These are phyloP conservation scores for Ustulina deusta DNA, from an alignment of 2,329 filamentous ascomycete genomes.

Conservation along the genomic window DNA sequence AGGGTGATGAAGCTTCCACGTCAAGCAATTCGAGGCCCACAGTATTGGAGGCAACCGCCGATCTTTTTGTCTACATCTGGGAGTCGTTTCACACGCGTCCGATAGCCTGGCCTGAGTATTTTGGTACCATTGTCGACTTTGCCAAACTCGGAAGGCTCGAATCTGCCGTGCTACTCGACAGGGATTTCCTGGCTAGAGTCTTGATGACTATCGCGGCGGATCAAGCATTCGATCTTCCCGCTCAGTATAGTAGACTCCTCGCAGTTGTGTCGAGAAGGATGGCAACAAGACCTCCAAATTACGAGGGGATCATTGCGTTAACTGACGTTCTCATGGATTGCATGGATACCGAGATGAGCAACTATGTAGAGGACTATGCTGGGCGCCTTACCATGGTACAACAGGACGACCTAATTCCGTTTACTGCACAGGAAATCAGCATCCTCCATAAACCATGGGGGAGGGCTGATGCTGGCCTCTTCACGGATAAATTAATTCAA, in stretches of 20 bases:
- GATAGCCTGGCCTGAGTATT: conserved; percentile 81
- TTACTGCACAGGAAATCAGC: conserved; percentile 61
- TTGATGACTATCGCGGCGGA: conserved; percentile 73
- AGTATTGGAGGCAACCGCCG: conserved; percentile 56
- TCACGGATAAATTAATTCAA: conserved; percentile 74
- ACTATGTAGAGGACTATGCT: conserved; percentile 55
- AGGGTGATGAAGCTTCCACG: conserved; percentile 42
- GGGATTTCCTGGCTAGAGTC: conserved; percentile 69
- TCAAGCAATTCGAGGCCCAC: conserved; percentile 45
- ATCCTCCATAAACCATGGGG: conserved; percentile 60
- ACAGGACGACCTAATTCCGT: conserved; percentile 55
- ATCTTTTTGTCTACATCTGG: conserved; percentile 69
- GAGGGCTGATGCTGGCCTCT: conserved; percentile 59
- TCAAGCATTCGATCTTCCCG: conserved; percentile 60
- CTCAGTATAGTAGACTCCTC: conserved; percentile 68
- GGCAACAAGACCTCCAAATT: conserved; percentile 64
- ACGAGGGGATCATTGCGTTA: conserved; percentile 64
- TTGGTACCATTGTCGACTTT: conserved; percentile 76
- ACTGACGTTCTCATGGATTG: conserved; percentile 59
- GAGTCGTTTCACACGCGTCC: conserved; percentile 69
- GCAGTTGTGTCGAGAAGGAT: conserved; percentile 63
- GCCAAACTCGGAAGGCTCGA: conserved; percentile 71
- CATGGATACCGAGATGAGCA: conserved; percentile 56
- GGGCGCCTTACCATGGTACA: conserved; percentile 55
- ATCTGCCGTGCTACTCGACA: conserved; percentile 68